Percentiles rank a stretch among this genome's conserved stretches.
These are phyloP conservation scores for Thalassiosira oceanica DNA, from an alignment of 352 stramenopile genomes.

Conservation along the genomic window DNA sequence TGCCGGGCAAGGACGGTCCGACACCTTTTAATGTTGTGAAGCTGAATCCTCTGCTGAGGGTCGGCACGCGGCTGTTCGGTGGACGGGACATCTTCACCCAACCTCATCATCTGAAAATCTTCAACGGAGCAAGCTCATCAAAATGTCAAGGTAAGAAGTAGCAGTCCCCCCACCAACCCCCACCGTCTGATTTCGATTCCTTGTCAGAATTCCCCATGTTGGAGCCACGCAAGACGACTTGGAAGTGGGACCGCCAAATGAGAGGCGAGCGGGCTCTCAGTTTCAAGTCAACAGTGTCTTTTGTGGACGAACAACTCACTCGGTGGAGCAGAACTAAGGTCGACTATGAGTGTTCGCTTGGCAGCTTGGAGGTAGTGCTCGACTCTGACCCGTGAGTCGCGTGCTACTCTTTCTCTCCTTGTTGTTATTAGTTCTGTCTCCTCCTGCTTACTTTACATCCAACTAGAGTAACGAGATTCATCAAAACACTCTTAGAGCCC, in stretches of 20 bases:
- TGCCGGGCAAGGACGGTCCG: background rate
- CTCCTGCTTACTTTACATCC: no score
- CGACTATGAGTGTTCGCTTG: conserved; percentile 63
- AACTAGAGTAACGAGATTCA: conserved; percentile 34
- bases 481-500: conserved; percentile 33
- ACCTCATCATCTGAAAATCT: conserved; percentile 41
- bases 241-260: conserved; percentile 19
- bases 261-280: conserved; percentile 17
- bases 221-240: conserved; percentile 23
- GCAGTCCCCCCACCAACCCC: no score
- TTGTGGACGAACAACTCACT: conserved; percentile 39
- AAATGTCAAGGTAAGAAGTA: conserved; percentile 18
- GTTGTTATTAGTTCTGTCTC: no score
- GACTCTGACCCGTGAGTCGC: conserved; percentile 41
- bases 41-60: conserved; percentile 53
- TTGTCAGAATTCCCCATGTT: conserved; percentile 50
- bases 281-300: conserved; percentile 50
- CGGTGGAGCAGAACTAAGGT: conserved; percentile 49
- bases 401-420: no score
- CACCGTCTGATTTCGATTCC: no score
- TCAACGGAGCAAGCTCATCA: conserved; percentile 28
- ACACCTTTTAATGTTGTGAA: conserved; percentile 15
- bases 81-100: conserved; percentile 39
- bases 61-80: conserved; percentile 32
- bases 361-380: conserved; percentile 59